Percentiles rank a stretch among this genome's conserved stretches.
phyloP scores from a whole-genome alignment of 345 rosid genomes.

The Aquilaria sinensis region DNA sequence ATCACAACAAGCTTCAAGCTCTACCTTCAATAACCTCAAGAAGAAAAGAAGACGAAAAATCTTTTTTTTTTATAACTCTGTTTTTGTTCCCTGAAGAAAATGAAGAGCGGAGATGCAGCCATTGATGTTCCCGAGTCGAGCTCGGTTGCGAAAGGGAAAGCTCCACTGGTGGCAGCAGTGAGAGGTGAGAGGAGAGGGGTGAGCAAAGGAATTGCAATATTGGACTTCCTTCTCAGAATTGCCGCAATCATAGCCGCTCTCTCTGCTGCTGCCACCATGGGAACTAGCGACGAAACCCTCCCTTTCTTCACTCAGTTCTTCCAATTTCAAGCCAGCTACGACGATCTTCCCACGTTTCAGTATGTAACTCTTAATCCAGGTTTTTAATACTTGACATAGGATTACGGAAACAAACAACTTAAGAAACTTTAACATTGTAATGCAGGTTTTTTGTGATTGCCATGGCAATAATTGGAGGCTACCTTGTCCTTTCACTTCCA shows the following conservation, averaged over 20 bases:
- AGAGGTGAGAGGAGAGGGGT: slow-evolving; percentile 8
- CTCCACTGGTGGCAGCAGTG: not conserved
- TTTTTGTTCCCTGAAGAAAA: no score
- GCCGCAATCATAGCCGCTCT: slow-evolving; percentile 31
- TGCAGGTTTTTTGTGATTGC: slow-evolving; percentile 76
- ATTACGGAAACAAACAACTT: no score
- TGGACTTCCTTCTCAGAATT: slow-evolving; percentile 42
- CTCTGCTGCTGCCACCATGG: slow-evolving; percentile 53
- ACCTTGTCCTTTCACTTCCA: slow-evolving; percentile 77
- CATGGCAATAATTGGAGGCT: slow-evolving; percentile 51
- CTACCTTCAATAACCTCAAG: no score
- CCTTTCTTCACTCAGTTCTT: slow-evolving; percentile 45
- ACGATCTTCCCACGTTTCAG: slow-evolving; percentile 49
- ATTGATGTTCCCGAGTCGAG: not conserved
- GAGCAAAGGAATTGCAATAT: slow-evolving; percentile 26
- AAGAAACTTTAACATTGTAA: no score
- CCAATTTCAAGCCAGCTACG: slow-evolving; percentile 33
- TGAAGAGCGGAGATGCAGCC: no score
- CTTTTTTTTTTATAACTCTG: no score
- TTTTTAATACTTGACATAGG: no score
- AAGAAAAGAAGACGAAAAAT: no score
- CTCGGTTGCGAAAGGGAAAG: not conserved
- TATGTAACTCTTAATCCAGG: slow-evolving; percentile 12
- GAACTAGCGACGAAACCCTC: slow-evolving; percentile 47
- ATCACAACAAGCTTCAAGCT: no score